Percentiles rank a stretch among this genome's conserved stretches.
These are phyloP conservation scores for Podaxis sp. DNA, from an alignment of 768 basidiomycete genomes.

Conservation along the genomic window DNA sequence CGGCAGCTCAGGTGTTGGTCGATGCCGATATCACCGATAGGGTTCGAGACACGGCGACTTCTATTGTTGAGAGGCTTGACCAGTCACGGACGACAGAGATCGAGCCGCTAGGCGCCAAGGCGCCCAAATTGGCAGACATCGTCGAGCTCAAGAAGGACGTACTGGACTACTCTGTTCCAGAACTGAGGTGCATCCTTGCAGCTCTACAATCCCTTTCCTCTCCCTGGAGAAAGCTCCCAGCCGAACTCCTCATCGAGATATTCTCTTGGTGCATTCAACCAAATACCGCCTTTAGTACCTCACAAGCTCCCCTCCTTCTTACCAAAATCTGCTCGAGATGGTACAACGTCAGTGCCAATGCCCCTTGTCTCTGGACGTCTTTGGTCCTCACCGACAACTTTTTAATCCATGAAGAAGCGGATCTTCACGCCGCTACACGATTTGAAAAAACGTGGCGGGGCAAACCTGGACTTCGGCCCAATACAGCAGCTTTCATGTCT, in stretches of 20 bases:
- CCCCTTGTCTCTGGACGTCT: slow-evolving; percentile 7
- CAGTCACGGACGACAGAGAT: background rate
- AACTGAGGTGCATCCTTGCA: slow-evolving; percentile 4
- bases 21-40: background rate
- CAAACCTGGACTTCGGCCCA: background rate
- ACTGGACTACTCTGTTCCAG: background rate
- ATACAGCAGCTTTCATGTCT: background rate
- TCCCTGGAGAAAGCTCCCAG: slow-evolving; percentile 7
- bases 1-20: background rate
- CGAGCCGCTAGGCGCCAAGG: background rate
- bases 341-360: background rate
- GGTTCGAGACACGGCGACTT: background rate
- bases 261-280: slow-evolving; percentile 4
- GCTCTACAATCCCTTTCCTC: slow-evolving; percentile 10
- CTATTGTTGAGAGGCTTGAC: background rate
- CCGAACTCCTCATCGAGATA: slow-evolving; percentile 7
- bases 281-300: background rate
- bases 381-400: slow-evolving; percentile 7
- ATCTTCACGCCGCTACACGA: background rate
- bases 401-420: background rate
- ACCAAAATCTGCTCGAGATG: slow-evolving; percentile 4
- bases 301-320: slow-evolving; percentile 4
- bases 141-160: background rate
- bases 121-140: background rate
- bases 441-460: background rate